Base-by-base conservation (phyloP, 2,329 filamentous ascomycete species). In the Verticillium longisporum region DNA sequence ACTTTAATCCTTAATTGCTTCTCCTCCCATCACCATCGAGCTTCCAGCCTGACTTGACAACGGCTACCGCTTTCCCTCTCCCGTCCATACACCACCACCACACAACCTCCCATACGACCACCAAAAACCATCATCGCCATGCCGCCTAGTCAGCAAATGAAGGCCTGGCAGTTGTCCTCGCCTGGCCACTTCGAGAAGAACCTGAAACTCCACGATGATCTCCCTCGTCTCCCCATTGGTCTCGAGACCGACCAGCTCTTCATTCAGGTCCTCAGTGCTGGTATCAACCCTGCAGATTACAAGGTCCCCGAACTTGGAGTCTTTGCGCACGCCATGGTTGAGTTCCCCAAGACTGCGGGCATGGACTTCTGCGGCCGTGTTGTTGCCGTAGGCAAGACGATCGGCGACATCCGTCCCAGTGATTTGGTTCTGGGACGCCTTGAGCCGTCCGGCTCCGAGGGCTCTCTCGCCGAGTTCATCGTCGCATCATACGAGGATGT, bases 331-430 rank as follows among this genome's bases (percentile, higher is more conserved):
- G 61, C 73, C 50, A 62, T 74, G 6, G 57, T 75, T n/a, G 57
- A 68, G 38, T 69, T 68, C 18, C 81, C 82, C 26, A 75, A 75
- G 18, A 78, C 73, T 1, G 78, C 78, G 0, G 78, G 78, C 18
- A 75, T 79, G 66, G 84, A 87, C 66, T 81, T 82, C 64, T 74
- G 75, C 64, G 84, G 84, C 31, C 74, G 68, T 18, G 77, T 86
- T 3, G 74, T 78, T 36, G 68, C 68, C 6, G 62, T 64, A 55
- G 64, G 64, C 59, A 31, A 61, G 45, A 58, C 41, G 36, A 32
- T 65, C 57, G 71, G 54, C n/a, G 61, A 73, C 37, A 70, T 77
- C 38, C 67, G 71, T 2, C 63, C 73, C 0, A 79, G 79, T 11
- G 77, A 80, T 56, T 61, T 73, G 1, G 78, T 84, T 1, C 74